Percentiles rank a stretch among this genome's conserved stretches.
Evolutionary conservation across 2,329 filamentous ascomycete genomes (phyloP).

Genomic region (Helotiales sp.): DNA sequence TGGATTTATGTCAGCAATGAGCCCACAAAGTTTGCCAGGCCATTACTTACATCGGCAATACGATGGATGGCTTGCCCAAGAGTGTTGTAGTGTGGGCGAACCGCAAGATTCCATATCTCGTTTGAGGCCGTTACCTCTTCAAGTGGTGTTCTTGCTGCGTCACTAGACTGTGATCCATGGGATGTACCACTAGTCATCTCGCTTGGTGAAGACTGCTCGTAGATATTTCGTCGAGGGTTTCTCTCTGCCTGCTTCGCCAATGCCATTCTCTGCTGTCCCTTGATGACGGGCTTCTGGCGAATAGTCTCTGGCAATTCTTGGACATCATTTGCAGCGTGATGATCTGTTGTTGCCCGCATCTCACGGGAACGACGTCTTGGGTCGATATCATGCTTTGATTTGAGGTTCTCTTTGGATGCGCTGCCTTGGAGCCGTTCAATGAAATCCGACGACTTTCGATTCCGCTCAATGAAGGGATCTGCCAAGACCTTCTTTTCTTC

Average conservation of each 20-base stretch:
- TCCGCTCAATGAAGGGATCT: constrained; percentile 38
- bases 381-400: neutral
- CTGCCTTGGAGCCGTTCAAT: constrained; percentile 29
- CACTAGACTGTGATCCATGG: constrained; percentile 21
- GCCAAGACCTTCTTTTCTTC: constrained; percentile 26
- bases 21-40: neutral
- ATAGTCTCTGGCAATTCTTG: neutral
- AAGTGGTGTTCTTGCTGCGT: constrained; percentile 25
- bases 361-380: neutral
- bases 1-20: constrained; percentile 33
- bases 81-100: constrained; percentile 41
- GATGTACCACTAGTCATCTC: constrained; percentile 28
- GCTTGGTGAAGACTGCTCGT: constrained; percentile 19
- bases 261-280: neutral
- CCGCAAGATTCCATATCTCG: constrained; percentile 37
- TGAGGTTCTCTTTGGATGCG: neutral
- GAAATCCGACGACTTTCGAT: constrained; percentile 30
- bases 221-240: neutral
- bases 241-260: constrained; percentile 19
- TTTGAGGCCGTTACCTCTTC: constrained; percentile 15
- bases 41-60: constrained; percentile 41
- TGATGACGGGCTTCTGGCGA: neutral
- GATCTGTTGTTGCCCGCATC: neutral
- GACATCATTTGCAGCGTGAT: neutral
- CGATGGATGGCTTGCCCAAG: constrained; percentile 35